Conservation (phyloP, 1,284 basidiomycete species). For the Apiotrichum porosum region DNA sequence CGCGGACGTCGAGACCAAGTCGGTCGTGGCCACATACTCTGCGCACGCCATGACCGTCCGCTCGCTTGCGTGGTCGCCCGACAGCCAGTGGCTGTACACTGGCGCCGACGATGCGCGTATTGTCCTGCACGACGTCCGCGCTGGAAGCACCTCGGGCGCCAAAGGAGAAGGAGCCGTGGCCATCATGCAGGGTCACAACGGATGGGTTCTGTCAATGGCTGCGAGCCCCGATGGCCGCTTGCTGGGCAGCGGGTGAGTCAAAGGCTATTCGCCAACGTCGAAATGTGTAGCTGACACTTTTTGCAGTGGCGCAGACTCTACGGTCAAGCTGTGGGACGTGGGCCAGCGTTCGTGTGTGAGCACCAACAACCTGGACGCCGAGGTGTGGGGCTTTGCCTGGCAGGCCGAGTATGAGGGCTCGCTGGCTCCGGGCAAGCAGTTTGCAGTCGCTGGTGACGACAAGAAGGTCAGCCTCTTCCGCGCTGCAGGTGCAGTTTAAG, state of each 20-base stretch:
- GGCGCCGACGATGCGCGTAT: slow-evolving; percentile 84
- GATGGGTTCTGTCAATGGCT: slow-evolving; percentile 76
- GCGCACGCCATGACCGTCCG: slow-evolving; percentile 82
- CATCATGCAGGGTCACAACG: slow-evolving; percentile 72
- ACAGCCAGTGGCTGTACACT: slow-evolving; percentile 69
- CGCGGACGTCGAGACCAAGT: slow-evolving; percentile 65
- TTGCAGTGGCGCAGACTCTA: slow-evolving; percentile 71
- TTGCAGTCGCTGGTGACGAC: slow-evolving; percentile 75
- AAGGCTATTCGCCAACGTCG: background rate
- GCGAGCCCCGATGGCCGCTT: slow-evolving; percentile 72
- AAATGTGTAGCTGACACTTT: background rate
- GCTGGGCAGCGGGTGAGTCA: slow-evolving; percentile 67
- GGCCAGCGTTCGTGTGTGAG: slow-evolving; percentile 68
- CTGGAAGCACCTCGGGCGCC: slow-evolving; percentile 27
- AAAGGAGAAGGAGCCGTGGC: slow-evolving; percentile 65
- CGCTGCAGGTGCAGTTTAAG: slow-evolving; percentile 36
- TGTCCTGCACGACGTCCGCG: slow-evolving; percentile 72
- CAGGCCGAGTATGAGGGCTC: slow-evolving; percentile 58
- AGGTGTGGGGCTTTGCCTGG: slow-evolving; percentile 84
- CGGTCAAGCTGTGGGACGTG: slow-evolving; percentile 83
- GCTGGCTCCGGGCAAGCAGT: slow-evolving; percentile 55
- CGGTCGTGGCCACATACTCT: slow-evolving; percentile 64
- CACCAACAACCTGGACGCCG: slow-evolving; percentile 68
- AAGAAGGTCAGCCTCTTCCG: slow-evolving; percentile 63
- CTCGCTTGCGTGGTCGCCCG: slow-evolving; percentile 74